A percentile compares a stretch with the other conserved stretches of the same genome.
These are phyloP conservation scores for Adansonia madagascariensis DNA, from an alignment of 441 rosid genomes.

Conservation along the genomic window DNA sequence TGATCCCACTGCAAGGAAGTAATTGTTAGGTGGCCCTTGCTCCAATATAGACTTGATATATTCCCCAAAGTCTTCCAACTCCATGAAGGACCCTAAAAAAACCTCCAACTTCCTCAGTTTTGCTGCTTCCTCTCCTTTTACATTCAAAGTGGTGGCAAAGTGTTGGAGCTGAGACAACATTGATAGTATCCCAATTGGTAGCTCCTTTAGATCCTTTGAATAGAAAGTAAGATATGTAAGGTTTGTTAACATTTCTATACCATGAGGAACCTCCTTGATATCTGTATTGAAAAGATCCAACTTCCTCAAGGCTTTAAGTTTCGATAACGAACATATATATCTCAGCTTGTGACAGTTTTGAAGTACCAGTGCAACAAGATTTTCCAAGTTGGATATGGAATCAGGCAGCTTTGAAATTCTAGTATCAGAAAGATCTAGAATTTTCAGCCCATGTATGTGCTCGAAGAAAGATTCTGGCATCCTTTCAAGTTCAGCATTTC, in stretches of 20 bases:
- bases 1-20: slow-evolving; percentile 8
- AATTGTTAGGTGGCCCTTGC: background rate
- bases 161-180: slow-evolving; percentile 20
- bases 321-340: background rate
- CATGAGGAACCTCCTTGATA: background rate
- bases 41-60: background rate
- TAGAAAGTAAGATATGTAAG: background rate
- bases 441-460: background rate
- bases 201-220: slow-evolving; percentile 14
- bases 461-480: background rate
- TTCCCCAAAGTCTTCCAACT: slow-evolving; percentile 5
- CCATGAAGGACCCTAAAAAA: slow-evolving; percentile 20
- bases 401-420: background rate
- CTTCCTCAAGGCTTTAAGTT: background rate
- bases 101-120: slow-evolving; percentile 31
- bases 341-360: background rate
- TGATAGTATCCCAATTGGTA: slow-evolving; percentile 15
- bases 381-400: background rate
- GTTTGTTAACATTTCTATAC: background rate
- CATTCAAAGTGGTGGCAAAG: background rate
- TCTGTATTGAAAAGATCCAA: background rate
- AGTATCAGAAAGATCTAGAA: background rate
- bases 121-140: slow-evolving; percentile 26
- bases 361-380: background rate
- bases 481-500: background rate